These are phyloP conservation scores for Podospora conica DNA, from an alignment of 495 filamentous ascomycete genomes.

Conservation along the genomic window DNA sequence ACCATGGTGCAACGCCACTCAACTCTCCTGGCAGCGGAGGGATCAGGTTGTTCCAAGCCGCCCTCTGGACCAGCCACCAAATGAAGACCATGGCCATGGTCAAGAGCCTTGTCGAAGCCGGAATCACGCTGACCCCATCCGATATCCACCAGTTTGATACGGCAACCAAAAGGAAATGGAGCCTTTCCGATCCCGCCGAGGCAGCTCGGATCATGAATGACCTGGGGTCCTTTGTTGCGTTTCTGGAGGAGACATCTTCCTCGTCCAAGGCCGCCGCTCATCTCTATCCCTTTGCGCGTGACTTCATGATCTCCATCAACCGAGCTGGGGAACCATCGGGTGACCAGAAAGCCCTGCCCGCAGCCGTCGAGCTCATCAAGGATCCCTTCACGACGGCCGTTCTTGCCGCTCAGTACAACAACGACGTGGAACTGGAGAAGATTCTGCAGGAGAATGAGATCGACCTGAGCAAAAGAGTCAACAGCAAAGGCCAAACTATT, in stretches of 20 bases:
- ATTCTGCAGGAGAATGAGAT: neutral
- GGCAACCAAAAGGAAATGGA: neutral
- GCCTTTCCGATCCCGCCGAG: neutral
- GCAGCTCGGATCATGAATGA: neutral
- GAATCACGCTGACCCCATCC: neutral
- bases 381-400: neutral
- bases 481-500: neutral
- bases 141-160: neutral
- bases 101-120: neutral
- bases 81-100: neutral
- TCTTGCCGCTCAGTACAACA: neutral
- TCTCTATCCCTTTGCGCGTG: neutral
- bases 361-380: neutral
- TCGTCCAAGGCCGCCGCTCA: neutral
- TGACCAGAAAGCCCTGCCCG: neutral
- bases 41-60: neutral
- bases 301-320: neutral
- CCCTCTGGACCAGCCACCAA: neutral
- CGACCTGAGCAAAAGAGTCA: neutral
- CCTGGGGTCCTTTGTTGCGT: neutral
- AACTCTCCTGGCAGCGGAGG: neutral
- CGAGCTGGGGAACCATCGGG: neutral
- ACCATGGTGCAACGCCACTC: neutral
- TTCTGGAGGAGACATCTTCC: neutral
- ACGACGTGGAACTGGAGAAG: neutral